Conservation (phyloP, 2,329 filamentous ascomycete genomes). For the Diaporthe ampelina region DNA sequence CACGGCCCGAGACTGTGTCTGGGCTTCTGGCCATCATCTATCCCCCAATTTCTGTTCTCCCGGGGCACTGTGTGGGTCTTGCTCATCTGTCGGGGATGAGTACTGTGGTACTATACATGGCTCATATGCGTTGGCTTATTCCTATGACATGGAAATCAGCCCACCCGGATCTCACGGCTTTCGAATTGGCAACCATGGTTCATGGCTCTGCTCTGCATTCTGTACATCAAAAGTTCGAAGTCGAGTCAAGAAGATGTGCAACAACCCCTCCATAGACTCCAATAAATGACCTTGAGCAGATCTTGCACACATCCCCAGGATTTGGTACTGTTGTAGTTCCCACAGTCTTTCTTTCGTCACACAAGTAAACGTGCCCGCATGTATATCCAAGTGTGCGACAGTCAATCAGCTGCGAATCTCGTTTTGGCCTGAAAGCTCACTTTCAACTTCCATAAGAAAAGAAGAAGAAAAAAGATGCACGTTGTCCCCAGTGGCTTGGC, state of each 20-base stretch:
- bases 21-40: background rate
- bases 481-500: no score
- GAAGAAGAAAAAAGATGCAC: no score
- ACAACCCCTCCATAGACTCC: background rate
- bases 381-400: background rate
- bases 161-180: slow-evolving; percentile 3
- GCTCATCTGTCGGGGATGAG: background rate
- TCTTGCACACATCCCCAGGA: background rate
- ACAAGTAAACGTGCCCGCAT: no score
- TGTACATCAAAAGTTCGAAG: background rate
- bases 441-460: no score
- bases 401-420: no score
- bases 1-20: slow-evolving; percentile 5
- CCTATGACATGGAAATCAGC: background rate
- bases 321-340: background rate
- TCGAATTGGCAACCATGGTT: background rate
- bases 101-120: slow-evolving; percentile 21
- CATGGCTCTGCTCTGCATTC: background rate
- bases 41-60: slow-evolving; percentile 14
- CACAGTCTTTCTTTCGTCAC: background rate
- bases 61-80: slow-evolving; percentile 6
- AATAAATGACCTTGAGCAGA: background rate
- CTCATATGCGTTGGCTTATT: background rate
- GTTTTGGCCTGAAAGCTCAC: no score
- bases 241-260: background rate